Base-by-base conservation (phyloP, 2,329 filamentous ascomycete species). In the Penicillium polonicum region DNA sequence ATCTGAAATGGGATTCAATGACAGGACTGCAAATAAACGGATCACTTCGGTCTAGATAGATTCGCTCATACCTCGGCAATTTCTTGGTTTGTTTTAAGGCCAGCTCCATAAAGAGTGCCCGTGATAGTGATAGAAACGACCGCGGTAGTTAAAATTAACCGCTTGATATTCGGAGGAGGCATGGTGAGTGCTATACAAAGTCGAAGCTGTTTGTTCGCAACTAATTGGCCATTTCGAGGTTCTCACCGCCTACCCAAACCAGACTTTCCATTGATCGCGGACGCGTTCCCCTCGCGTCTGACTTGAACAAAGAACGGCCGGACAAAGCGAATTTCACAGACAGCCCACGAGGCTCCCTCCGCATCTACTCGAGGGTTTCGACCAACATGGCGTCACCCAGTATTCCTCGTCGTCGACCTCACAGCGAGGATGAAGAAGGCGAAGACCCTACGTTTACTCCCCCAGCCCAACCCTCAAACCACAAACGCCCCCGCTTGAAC, bases 61-160 rank as follows among this genome's bases (percentile, higher is more conserved):
- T 21, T 31, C 21, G 29, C 19, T 57, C 71, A 43, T 72, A 86
- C 84, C 76, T 84, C 71, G 54, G 78, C 76, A 38, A 75, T 70
- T 49, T 86, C 80, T 60, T 79, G 75, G 33, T 79, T 72, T 4
- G 78, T 80, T 69, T 86, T 86, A 59, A 87, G 62, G 7, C 80
- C 79, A 21, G 85, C 85, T 25, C 85, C 85, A 64, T 85, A 87
- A 60, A 82, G 78, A 5, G 83, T 79, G 51, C 85, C 85, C 1
- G 79, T 80, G 7, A 81, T 80, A 1, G 84, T 85, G 46, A 85
- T 79, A 17, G 81, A 79, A 10, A 82, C 78, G 19, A 87, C 78
- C 3, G 81, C 78, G 36, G 76, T 80, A 1, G 85, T 84, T 63
- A 85, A 70, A 19, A 85, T 74, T 57, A 82, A 75, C 17, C 81